Evolutionary conservation across 495 filamentous ascomycete species (phyloP).

Genomic region (Penicillium ochrochloron): DNA sequence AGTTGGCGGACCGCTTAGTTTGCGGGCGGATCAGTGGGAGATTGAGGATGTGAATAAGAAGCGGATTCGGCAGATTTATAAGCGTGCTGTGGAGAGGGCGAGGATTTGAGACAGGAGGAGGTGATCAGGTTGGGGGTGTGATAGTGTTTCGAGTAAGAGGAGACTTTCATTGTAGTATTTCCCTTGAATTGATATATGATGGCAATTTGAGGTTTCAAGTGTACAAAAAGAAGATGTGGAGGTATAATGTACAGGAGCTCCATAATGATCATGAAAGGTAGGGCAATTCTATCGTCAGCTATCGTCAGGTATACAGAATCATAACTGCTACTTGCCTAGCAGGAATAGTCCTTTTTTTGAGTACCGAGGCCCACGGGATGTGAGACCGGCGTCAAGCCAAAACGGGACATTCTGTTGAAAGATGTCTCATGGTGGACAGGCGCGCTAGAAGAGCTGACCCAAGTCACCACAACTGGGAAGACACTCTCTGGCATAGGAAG

Average conservation of each 20-base stretch:
- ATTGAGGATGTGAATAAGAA: conserved; percentile 32
- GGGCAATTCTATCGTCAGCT: background rate
- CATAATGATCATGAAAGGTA: background rate
- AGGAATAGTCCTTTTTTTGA: background rate
- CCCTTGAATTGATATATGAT: background rate
- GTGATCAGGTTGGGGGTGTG: background rate
- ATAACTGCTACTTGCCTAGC: background rate
- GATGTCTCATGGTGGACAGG: background rate
- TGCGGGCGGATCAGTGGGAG: conserved; percentile 33
- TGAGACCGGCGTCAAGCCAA: background rate
- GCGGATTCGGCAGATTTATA: conserved; percentile 30
- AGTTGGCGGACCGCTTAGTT: conserved; percentile 38
- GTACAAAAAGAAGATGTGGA: background rate
- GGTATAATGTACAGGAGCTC: background rate
- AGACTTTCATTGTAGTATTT: too few relatives aligned
- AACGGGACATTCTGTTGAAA: background rate
- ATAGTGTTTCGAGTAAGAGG: background rate
- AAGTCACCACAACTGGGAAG: background rate
- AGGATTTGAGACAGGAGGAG: conserved; percentile 20
- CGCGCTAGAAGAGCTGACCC: background rate
- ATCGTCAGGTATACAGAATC: background rate
- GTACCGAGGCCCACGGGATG: background rate
- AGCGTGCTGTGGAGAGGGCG: conserved; percentile 23
- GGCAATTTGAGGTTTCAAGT: background rate
- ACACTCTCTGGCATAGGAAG: background rate